These are phyloP conservation scores for Urostyla sp. DNA, from an alignment of 73 alveolate species.

Conservation along the genomic window DNA sequence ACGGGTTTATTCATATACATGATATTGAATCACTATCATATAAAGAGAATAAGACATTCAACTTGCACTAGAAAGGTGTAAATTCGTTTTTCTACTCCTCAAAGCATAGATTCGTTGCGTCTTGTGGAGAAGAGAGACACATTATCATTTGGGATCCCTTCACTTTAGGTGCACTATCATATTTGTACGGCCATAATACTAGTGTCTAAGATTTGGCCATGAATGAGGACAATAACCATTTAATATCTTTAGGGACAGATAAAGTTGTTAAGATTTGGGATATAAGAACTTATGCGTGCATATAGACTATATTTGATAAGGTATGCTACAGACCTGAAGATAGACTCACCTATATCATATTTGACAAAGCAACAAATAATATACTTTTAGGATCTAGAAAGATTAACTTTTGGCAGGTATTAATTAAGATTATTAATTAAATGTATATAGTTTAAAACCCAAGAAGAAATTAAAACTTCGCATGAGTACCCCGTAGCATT, in stretches of 20 bases:
- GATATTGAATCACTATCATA: slow-evolving; percentile 72
- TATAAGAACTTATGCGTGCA: slow-evolving; percentile 79
- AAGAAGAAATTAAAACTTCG: slow-evolving; percentile 78
- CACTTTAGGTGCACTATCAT: slow-evolving; percentile 65
- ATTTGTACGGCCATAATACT: slow-evolving; percentile 75
- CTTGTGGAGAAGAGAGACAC: slow-evolving; percentile 84
- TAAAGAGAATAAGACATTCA: slow-evolving; percentile 71
- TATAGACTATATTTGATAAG: slow-evolving; percentile 78
- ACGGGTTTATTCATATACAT: slow-evolving; percentile 70
- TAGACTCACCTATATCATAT: slow-evolving; percentile 71
- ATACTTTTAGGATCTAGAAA: slow-evolving; percentile 72
- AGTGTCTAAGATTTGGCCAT: slow-evolving; percentile 73
- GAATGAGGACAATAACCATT: slow-evolving; percentile 76
- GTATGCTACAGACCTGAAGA: slow-evolving; percentile 83
- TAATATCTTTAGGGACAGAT: slow-evolving; percentile 78
- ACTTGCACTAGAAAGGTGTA: slow-evolving; percentile 80
- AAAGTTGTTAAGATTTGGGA: slow-evolving; percentile 86
- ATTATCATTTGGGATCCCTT: slow-evolving; percentile 82
- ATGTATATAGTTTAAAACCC: slow-evolving; percentile 76
- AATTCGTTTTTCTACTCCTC: slow-evolving; percentile 74
- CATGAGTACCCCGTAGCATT: slow-evolving; percentile 75
- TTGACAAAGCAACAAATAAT: slow-evolving; percentile 65
- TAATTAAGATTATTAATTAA: no score
- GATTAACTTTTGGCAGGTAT: slow-evolving; percentile 77
- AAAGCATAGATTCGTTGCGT: slow-evolving; percentile 75